These are phyloP conservation scores for Barnettozyma sp. DNA, from an alignment of 805 yeast species.

Conservation along the genomic window DNA sequence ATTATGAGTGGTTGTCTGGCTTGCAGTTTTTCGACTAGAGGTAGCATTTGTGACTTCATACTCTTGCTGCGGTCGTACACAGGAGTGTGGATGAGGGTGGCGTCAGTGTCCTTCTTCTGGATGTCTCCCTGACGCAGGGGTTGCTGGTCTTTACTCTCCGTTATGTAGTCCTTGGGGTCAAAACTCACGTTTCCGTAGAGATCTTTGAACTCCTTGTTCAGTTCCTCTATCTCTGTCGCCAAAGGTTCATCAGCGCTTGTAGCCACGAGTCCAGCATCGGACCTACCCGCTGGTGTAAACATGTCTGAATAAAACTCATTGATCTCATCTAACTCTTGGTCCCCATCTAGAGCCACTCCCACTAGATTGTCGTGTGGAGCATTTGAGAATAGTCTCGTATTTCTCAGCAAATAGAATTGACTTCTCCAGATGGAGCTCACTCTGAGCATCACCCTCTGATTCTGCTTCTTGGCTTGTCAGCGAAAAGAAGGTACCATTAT, in stretches of 20 bases:
- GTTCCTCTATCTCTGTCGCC: constrained; percentile 27
- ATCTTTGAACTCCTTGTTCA: constrained; percentile 29
- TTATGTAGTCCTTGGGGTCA: not conserved
- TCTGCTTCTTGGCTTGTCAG: not conserved
- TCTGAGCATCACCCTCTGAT: not conserved
- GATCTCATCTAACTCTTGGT: constrained; percentile 26
- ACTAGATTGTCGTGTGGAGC: constrained; percentile 3
- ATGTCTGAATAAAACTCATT: constrained; percentile 31
- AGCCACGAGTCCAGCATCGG: too few species aligned
- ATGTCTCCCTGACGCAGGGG: too few species aligned
- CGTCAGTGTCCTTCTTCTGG: too few species aligned
- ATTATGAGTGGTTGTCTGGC: constrained; percentile 43
- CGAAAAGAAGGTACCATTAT: constrained; percentile 2
- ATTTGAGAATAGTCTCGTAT: not conserved
- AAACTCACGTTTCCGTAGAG: constrained; percentile 18
- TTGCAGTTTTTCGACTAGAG: constrained; percentile 17
- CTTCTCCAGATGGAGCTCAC: not conserved
- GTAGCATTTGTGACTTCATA: too few species aligned
- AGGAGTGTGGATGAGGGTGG: too few species aligned
- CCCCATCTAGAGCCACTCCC: not conserved
- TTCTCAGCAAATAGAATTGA: not conserved
- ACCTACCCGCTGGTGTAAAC: constrained; percentile 22
- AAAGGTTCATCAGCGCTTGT: too few species aligned
- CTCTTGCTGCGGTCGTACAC: too few species aligned
- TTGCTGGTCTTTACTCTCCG: not conserved